Conservation (phyloP, 2,329 filamentous ascomycete species). For the Monilinia vaccinii-corymbosi region DNA sequence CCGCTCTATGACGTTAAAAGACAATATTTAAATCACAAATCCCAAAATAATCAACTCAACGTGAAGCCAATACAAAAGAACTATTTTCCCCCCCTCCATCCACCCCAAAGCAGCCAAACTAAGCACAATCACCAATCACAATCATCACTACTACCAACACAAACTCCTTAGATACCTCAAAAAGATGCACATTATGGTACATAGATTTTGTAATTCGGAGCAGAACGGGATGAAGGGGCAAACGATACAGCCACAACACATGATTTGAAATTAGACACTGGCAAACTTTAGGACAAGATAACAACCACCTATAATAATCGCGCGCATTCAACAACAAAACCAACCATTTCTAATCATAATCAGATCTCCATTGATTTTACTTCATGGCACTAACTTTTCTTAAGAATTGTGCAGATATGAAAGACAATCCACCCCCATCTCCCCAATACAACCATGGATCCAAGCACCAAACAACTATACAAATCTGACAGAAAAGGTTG, state of each 20-base stretch:
- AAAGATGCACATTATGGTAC: background rate
- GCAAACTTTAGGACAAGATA: background rate
- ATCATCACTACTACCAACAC: background rate
- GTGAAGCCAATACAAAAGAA: too few species aligned
- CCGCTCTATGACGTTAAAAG: background rate
- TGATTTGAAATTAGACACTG: background rate
- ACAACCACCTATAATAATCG: background rate
- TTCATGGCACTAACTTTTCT: background rate
- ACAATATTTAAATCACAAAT: background rate
- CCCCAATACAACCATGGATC: background rate
- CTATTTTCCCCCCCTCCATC: too few species aligned
- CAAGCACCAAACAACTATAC: constrained; percentile 6
- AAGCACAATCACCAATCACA: too few species aligned
- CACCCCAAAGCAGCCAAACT: too few species aligned
- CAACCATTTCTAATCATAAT: background rate
- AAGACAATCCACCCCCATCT: background rate
- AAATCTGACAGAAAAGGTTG: background rate
- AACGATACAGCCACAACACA: background rate
- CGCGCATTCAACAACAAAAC: background rate
- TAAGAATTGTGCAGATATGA: background rate
- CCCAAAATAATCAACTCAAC: background rate
- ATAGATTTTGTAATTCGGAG: background rate
- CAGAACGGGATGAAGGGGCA: background rate
- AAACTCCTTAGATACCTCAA: too few species aligned
- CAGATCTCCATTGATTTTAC: background rate